Evolutionary conservation across 208 protist genomes (phyloP), one percentile per base, ranked within the genome.

Genomic region (Leishmania amazonensis): DNA sequence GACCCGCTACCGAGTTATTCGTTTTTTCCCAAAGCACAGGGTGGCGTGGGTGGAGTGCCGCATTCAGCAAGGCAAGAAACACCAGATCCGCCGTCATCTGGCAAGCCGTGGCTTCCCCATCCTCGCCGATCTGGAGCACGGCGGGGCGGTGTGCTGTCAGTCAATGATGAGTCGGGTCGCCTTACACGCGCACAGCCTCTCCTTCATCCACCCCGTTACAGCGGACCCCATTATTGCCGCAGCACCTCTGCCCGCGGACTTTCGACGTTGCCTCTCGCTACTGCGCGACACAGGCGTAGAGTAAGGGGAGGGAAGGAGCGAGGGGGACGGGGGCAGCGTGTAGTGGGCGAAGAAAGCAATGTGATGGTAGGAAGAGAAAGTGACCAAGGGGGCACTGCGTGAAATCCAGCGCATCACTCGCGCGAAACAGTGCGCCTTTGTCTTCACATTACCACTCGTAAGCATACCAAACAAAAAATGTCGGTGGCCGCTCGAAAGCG

Each of bases 1-100:
- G 24, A 96, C 93, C 13, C 81, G 64, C 35, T 97, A 95, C 80
- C 89, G 86, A 35, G 84, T 97, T 31, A 45, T 91, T 1, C 76
- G 76, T 8, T 94, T 97, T 73, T 94, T 91, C 49, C 71, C 71
- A 2, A 24, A 57, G 31, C 71, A 84, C 17, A 87, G 93, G 13
- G 67, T 93, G 2, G 93, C 88, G 51, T 84, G 96, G 51, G 87
- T 97, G 85, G 87, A 95, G 86, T 96, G 93, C 73, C 86, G 89
- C 8, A 91, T 97, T 65, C 87, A 94, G 79, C 93, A 96, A 49
- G 94, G 94, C 31, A 96, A 96, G 84, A 95, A 96, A 81, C 94
- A 97, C 75, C 94, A 97, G 75, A 89, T 97, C 65, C 89, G 94
- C 19, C 90, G 94, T 3, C 94, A 97, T 78, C 83, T 97, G 7